Conservation (phyloP, 805 yeast species). For the Helenozyma baotianmanensis region DNA sequence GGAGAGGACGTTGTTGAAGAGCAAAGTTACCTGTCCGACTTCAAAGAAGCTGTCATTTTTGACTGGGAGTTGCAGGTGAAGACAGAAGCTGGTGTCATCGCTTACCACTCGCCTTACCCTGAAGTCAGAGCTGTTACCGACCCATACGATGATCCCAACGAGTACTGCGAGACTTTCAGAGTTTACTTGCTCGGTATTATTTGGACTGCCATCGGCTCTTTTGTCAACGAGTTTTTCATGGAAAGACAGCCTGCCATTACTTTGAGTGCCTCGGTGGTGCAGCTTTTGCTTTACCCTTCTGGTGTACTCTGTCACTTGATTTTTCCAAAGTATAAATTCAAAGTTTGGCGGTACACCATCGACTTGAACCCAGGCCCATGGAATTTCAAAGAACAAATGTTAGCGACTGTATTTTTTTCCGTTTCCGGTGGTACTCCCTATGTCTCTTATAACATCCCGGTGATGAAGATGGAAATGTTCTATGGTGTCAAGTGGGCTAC, state of each 20-base stretch:
- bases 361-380: constrained; percentile 62
- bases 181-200: constrained; percentile 15
- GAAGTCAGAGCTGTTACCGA: constrained; percentile 37
- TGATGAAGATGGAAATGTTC: constrained; percentile 14
- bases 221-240: constrained; percentile 13
- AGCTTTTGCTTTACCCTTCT: constrained; percentile 14
- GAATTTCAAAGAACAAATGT: constrained; percentile 61
- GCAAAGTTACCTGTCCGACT: constrained; percentile 10
- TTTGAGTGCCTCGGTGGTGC: constrained; percentile 11
- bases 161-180: constrained; percentile 35
- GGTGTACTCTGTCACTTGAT: constrained; percentile 35
- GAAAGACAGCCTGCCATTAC: constrained; percentile 14
- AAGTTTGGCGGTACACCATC: constrained; percentile 31
- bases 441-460: constrained; percentile 26
- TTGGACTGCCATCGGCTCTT: constrained; percentile 25
- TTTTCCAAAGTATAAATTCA: constrained; percentile 39
- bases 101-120: constrained; percentile 38
- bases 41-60: constrained; percentile 2
- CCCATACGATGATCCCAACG: constrained; percentile 34
- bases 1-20: constrained; percentile 3
- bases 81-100: constrained; percentile 35
- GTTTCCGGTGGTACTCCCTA: constrained; percentile 26
- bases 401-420: constrained; percentile 44
- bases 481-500: constrained; percentile 25
- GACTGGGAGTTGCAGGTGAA: constrained; percentile 35